phyloP scores from a whole-genome alignment of 768 basidiomycete genomes.

The Crepidotus variabilis region DNA sequence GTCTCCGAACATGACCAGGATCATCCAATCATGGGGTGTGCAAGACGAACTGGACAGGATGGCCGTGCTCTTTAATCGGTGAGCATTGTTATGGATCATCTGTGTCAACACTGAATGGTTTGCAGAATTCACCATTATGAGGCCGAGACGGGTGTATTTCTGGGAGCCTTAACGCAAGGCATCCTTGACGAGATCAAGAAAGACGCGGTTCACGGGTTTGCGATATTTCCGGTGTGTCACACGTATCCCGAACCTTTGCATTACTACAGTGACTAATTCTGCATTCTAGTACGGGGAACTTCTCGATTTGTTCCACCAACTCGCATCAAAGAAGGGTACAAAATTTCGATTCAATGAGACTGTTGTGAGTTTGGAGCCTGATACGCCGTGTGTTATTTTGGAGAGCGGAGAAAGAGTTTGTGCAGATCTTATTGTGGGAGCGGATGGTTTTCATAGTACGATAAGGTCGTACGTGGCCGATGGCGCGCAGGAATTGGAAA shows the following conservation, averaged over 20 bases:
- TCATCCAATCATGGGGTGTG: slow-evolving; percentile 55
- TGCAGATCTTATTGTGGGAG: slow-evolving; percentile 56
- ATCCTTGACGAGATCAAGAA: not conserved
- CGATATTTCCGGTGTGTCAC: not conserved
- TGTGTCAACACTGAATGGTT: not conserved
- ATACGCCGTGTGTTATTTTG: slow-evolving; percentile 31
- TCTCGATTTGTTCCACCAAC: slow-evolving; percentile 39
- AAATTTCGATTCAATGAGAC: slow-evolving; percentile 37
- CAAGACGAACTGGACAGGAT: slow-evolving; percentile 37
- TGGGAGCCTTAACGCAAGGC: not conserved
- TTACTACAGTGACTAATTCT: not conserved
- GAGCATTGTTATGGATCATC: slow-evolving; percentile 6
- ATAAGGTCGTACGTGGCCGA: slow-evolving; percentile 20
- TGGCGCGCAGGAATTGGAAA: not conserved
- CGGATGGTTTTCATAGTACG: slow-evolving; percentile 49
- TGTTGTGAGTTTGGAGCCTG: slow-evolving; percentile 28
- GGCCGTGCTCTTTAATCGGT: slow-evolving; percentile 29
- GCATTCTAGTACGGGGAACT: slow-evolving; percentile 47
- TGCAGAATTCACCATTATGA: not conserved
- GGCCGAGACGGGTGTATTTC: not conserved
- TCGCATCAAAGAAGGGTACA: slow-evolving; percentile 46
- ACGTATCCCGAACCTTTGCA: not conserved
- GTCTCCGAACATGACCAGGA: slow-evolving; percentile 56
- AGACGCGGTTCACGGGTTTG: not conserved
- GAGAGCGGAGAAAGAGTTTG: slow-evolving; percentile 38